These are phyloP conservation scores for Ilex asprella DNA, from an alignment of 257 asterid species.

Conservation along the genomic window DNA sequence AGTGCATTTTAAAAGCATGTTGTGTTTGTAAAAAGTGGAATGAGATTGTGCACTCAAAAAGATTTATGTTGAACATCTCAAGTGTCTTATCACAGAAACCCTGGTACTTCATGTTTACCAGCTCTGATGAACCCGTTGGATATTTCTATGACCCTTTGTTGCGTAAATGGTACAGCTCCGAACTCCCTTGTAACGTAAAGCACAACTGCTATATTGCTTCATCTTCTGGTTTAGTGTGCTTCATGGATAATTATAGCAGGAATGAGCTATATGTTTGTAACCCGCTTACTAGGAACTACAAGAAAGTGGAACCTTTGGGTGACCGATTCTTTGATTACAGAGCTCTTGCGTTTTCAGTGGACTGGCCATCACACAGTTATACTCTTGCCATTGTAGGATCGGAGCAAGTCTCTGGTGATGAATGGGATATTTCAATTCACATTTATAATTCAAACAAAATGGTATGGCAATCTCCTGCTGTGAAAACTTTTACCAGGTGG, in stretches of 20 bases:
- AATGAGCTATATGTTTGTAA: constrained; percentile 5
- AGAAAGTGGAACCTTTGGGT: constrained; percentile 3
- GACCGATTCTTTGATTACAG: not conserved
- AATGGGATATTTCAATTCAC: constrained; percentile 5
- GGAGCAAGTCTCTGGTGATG: not conserved
- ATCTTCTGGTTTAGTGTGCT: constrained; percentile 8
- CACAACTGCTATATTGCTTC: not conserved
- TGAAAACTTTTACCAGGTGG: constrained; percentile 6
- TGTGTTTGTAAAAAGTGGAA: constrained; percentile 12
- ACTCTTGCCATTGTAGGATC: constrained; percentile 3
- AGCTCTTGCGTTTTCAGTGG: constrained; percentile 4
- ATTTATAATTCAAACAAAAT: constrained; percentile 1
- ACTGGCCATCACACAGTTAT: not conserved
- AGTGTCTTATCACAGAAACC: constrained; percentile 1
- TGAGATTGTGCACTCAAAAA: constrained; percentile 1
- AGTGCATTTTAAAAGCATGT: constrained; percentile 5
- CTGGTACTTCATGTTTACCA: constrained; percentile 10
- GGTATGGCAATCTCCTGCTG: not conserved
- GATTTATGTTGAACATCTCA: not conserved
- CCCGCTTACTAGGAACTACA: constrained; percentile 2
- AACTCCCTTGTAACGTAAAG: constrained; percentile 6
- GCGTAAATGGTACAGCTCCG: not conserved
- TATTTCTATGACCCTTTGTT: constrained; percentile 4
- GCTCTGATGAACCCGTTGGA: not conserved
- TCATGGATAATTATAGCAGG: constrained; percentile 4